Evolutionary conservation across 257 asterid species (phyloP).

Genomic region (Lantana camara): DNA sequence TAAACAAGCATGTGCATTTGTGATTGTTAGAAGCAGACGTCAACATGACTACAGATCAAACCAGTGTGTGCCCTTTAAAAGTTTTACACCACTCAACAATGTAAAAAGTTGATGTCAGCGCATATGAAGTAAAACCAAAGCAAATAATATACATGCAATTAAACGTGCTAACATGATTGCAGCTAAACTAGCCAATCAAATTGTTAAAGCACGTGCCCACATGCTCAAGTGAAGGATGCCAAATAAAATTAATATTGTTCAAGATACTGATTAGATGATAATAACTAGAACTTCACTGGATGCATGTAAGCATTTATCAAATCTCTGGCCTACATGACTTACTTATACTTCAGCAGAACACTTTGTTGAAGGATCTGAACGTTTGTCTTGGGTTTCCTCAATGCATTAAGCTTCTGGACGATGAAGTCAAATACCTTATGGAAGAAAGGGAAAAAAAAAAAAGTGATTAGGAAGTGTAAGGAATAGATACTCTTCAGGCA

Average conservation of each 20-base stretch:
- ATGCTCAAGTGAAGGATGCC: not conserved
- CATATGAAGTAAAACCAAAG: conserved; percentile 3
- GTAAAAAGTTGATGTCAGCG: not conserved
- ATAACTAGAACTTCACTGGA: not conserved
- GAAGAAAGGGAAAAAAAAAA: conserved; percentile 30
- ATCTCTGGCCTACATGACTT: conserved; percentile 39
- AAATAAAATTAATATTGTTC: not conserved
- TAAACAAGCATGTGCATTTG: not conserved
- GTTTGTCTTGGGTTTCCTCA: conserved; percentile 98
- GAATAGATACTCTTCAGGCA: conserved; percentile 15
- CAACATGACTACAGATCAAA: conserved; percentile 8
- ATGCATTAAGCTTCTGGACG: conserved; percentile 88
- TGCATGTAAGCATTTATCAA: conserved; percentile 15
- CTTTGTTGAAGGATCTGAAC: conserved; percentile 99
- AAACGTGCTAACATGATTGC: conserved; percentile 8
- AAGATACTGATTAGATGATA: not conserved
- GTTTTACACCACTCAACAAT: not conserved
- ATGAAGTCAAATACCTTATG: conserved; percentile 84
- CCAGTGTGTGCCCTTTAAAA: not conserved
- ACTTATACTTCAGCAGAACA: conserved; percentile 97
- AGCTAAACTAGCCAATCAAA: not conserved
- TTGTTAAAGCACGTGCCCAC: not conserved
- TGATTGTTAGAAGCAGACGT: not conserved
- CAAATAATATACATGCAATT: not conserved
- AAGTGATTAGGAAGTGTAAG: not conserved